Evolutionary conservation across 1,284 basidiomycete species (phyloP), one percentile per base, ranked within the genome.

Genomic region (Cutaneotrichosporon curvatum): DNA sequence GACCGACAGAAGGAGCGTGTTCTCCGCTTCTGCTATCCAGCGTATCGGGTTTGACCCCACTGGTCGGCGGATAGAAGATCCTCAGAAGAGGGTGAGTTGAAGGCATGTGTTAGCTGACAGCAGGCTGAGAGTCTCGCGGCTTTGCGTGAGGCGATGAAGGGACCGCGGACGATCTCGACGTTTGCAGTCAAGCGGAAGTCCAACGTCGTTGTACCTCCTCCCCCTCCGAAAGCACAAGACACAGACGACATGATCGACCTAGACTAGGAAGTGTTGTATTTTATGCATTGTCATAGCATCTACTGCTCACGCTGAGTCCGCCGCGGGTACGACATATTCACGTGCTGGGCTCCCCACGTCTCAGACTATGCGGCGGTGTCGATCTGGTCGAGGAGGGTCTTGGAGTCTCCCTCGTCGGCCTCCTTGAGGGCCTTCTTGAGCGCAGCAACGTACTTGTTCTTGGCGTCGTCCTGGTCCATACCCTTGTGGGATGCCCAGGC

Each of bases 41-140:
- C 45, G 42, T 31, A 68, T 72, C 16, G 71, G 72, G 3, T 72
- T 68, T 48, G 68, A 73, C 55, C 70, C 71, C 2, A 46, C 60
- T 2, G 43, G 50, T 22, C 22, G 39, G 6, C 50, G 56, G 6
- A 37, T 36, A 12, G 46, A 51, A 16, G 45, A 58, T 37, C 40
- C 47, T 4, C 46, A 45, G 11, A 56, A 57, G 47, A 44, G 59
- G 31, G 62, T 65, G 45, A 55, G 61, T 56, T 16, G 21, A 16
- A n/a, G 31, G 16, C n/a, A 11, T 18, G 22, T 28, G 25, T 28
- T 28, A 12, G 25, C 38, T 49, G 19, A 45, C 34, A 1, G 12
- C 41, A 62, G 60, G 28, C 45, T 8, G 53, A 48, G 16, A 36
- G 58, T 19, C 48, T 60, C 12, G 40, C 47, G 9, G 36, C 43